A percentile compares a stretch with the other conserved stretches of the same genome.
Evolutionary conservation across 495 filamentous ascomycete species (phyloP).

Genomic region (Hypoxylon trugodes): DNA sequence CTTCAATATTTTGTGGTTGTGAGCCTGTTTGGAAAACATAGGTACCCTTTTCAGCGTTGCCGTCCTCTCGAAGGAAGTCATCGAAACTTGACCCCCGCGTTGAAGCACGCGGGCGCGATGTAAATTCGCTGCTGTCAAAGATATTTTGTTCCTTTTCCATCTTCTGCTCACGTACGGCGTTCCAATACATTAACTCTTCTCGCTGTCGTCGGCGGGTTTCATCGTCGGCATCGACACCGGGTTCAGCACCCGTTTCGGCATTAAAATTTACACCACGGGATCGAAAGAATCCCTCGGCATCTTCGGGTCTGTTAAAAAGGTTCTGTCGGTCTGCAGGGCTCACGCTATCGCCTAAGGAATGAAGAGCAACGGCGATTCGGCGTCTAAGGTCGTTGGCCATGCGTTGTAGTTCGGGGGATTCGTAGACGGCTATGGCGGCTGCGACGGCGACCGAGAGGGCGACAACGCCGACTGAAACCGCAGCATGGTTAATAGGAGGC

Average conservation of each 20-base stretch:
- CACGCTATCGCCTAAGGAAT: conserved; percentile 79
- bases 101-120: conserved; percentile 16
- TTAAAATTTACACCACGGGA: conserved; percentile 53
- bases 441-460: conserved; percentile 78
- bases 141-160: conserved; percentile 44
- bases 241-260: conserved; percentile 59
- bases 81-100: conserved; percentile 58
- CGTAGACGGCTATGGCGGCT: conserved; percentile 85
- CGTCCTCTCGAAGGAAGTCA: conserved; percentile 59
- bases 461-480: conserved; percentile 75
- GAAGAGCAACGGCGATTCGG: conserved; percentile 79
- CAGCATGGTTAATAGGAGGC: conserved; percentile 59
- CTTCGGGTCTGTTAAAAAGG: conserved; percentile 65
- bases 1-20: conserved; percentile 46
- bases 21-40: conserved; percentile 62
- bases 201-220: conserved; percentile 70
- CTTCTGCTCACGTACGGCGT: conserved; percentile 53
- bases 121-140: conserved; percentile 15
- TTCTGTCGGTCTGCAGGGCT: conserved; percentile 64
- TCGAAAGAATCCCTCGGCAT: conserved; percentile 63
- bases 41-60: conserved; percentile 54
- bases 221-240: conserved; percentile 72
- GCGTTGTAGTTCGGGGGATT: conserved; percentile 80
- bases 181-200: conserved; percentile 79
- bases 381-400: conserved; percentile 79